Evolutionary conservation across 2,329 filamentous ascomycete genomes (phyloP).

Genomic region (Calonectria pteridis): DNA sequence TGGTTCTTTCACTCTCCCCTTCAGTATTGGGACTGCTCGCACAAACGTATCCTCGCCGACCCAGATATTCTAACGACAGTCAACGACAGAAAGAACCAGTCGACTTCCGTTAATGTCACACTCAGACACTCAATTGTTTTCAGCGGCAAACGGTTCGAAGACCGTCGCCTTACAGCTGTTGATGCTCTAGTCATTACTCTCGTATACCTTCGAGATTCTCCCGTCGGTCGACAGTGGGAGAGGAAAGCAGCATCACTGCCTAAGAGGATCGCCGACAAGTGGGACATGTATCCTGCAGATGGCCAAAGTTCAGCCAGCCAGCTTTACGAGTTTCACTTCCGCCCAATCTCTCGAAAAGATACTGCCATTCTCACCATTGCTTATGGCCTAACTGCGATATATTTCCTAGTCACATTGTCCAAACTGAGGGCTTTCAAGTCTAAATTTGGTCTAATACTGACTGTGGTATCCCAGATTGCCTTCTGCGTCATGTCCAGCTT

Average conservation of each 20-base stretch:
- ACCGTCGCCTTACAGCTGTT: slow-evolving; percentile 75
- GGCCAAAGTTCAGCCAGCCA: slow-evolving; percentile 67
- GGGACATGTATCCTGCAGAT: slow-evolving; percentile 74
- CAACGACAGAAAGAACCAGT: slow-evolving; percentile 71
- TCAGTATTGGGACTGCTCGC: slow-evolving; percentile 83
- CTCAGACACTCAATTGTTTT: slow-evolving; percentile 84
- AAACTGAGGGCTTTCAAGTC: slow-evolving; percentile 82
- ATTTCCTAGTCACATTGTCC: slow-evolving; percentile 75
- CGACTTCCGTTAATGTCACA: slow-evolving; percentile 79
- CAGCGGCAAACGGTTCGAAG: slow-evolving; percentile 81
- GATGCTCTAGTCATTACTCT: slow-evolving; percentile 85
- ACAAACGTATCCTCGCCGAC: slow-evolving; percentile 69
- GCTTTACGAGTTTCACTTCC: slow-evolving; percentile 84
- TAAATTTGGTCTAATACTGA: slow-evolving; percentile 77
- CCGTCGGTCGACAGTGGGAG: slow-evolving; percentile 75
- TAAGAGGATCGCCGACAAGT: slow-evolving; percentile 62
- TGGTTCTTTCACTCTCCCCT: slow-evolving; percentile 89
- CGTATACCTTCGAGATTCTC: slow-evolving; percentile 75
- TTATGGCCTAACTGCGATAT: slow-evolving; percentile 73
- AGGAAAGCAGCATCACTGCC: slow-evolving; percentile 67
- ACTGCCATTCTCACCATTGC: slow-evolving; percentile 73
- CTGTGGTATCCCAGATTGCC: slow-evolving; percentile 76
- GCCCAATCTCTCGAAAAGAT: slow-evolving; percentile 77
- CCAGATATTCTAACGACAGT: slow-evolving; percentile 75
- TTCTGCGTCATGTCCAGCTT: slow-evolving; percentile 84